Percentiles rank a stretch among this genome's conserved stretches.
These are phyloP conservation scores for Serendipita sp. DNA, from an alignment of 768 basidiomycete genomes.

Conservation along the genomic window DNA sequence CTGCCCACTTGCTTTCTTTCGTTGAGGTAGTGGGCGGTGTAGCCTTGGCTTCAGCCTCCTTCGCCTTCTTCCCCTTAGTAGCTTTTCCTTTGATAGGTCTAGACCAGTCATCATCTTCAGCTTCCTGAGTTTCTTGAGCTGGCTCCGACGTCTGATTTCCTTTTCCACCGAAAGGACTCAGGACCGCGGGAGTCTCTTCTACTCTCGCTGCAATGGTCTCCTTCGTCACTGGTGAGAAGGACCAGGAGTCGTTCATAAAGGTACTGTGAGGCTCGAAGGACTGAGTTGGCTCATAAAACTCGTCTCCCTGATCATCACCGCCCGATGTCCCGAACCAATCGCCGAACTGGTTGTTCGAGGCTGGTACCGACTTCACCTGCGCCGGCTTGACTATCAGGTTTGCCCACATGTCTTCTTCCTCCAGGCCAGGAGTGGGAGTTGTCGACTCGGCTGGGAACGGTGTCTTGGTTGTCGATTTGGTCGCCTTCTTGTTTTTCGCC, in stretches of 20 bases:
- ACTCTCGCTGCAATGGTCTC: background rate
- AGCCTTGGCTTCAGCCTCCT: background rate
- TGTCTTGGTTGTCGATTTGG: background rate
- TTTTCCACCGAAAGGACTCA: background rate
- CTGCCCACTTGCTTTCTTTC: background rate
- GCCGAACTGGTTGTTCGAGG: background rate
- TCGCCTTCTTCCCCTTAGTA: background rate
- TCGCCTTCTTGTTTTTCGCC: background rate
- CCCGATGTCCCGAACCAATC: background rate
- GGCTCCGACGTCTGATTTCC: background rate
- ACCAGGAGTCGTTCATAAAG: background rate
- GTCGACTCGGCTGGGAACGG: background rate
- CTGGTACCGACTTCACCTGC: background rate
- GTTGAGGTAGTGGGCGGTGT: background rate
- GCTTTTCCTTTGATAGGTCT: background rate
- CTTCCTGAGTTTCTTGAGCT: background rate
- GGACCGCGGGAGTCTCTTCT: background rate
- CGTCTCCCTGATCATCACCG: background rate
- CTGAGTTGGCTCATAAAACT: background rate
- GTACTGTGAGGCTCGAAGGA: background rate
- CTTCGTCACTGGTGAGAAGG: background rate
- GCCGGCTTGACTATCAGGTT: background rate
- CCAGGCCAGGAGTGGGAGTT: background rate
- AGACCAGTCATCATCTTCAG: background rate
- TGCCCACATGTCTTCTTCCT: background rate